These are phyloP conservation scores for Chaetomiaceae sp. DNA, from an alignment of 2,329 filamentous ascomycete genomes.

Conservation along the genomic window DNA sequence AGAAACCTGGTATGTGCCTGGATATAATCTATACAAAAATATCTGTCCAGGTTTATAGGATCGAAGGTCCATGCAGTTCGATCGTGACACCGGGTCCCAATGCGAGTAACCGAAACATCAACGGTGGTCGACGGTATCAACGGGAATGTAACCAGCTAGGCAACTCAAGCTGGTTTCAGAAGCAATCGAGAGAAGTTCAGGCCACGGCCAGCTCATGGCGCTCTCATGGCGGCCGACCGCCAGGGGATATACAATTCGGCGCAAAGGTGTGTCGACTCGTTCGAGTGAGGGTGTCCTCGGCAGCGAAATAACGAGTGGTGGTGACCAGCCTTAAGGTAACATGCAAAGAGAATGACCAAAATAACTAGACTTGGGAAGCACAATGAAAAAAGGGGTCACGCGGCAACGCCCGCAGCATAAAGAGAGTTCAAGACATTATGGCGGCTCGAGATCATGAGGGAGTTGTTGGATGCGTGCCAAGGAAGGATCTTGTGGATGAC, in stretches of 20 bases:
- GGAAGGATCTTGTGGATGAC: background rate
- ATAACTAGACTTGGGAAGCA: background rate
- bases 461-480: background rate
- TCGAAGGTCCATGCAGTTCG: background rate
- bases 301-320: no score
- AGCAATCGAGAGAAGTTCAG: background rate
- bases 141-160: no score
- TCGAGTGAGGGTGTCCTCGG: background rate
- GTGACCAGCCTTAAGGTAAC: background rate
- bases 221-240: background rate
- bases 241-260: background rate
- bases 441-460: conserved; percentile 2
- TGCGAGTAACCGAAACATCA: background rate
- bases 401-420: background rate
- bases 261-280: background rate
- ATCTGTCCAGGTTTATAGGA: background rate
- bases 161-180: background rate
- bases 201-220: background rate
- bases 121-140: no score
- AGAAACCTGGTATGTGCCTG: no score
- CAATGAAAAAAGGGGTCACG: background rate
- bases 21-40: background rate
- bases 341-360: conserved; percentile 2
- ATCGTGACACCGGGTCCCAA: background rate
- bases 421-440: background rate